A percentile compares a stretch with the other conserved stretches of the same genome.
These are phyloP conservation scores for Erodium chrysanthum DNA, from an alignment of 441 rosid genomes.

Conservation along the genomic window DNA sequence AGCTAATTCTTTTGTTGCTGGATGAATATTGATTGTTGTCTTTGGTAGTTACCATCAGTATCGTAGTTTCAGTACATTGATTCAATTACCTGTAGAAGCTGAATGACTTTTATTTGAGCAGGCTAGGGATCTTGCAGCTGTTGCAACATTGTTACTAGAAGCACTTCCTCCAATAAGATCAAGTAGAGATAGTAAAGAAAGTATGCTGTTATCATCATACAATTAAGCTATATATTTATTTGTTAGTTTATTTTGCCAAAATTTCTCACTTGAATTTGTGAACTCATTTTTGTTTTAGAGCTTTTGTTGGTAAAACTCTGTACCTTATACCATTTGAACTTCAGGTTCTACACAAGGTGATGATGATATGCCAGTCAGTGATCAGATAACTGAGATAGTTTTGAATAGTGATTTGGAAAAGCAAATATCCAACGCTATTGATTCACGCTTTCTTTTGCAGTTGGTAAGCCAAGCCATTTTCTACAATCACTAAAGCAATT, in stretches of 20 bases:
- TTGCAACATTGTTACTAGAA: conserved; percentile 67
- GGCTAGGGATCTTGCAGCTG: conserved; percentile 76
- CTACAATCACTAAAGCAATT: not conserved
- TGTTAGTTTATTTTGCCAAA: conserved; percentile 7
- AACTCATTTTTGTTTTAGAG: not conserved
- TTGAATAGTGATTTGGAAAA: conserved; percentile 49
- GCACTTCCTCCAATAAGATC: conserved; percentile 66
- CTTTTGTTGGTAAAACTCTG: conserved; percentile 13
- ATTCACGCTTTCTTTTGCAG: conserved; percentile 80
- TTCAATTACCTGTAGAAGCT: conserved; percentile 20
- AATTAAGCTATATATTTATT: not conserved
- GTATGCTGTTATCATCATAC: conserved; percentile 36
- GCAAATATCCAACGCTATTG: conserved; percentile 67
- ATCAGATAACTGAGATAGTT: conserved; percentile 39
- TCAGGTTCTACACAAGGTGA: conserved; percentile 56
- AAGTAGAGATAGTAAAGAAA: conserved; percentile 26
- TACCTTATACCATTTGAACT: conserved; percentile 17
- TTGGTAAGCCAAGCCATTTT: conserved; percentile 43
- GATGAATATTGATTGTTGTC: not conserved
- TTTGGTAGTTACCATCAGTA: not conserved
- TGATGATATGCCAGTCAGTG: conserved; percentile 50
- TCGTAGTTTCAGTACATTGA: conserved; percentile 3
- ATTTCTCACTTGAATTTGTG: not conserved
- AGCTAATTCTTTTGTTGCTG: conserved; percentile 1
- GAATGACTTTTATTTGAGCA: conserved; percentile 26